phyloP scores from a whole-genome alignment of 768 basidiomycete genomes.

The Dioszegia crocea region DNA sequence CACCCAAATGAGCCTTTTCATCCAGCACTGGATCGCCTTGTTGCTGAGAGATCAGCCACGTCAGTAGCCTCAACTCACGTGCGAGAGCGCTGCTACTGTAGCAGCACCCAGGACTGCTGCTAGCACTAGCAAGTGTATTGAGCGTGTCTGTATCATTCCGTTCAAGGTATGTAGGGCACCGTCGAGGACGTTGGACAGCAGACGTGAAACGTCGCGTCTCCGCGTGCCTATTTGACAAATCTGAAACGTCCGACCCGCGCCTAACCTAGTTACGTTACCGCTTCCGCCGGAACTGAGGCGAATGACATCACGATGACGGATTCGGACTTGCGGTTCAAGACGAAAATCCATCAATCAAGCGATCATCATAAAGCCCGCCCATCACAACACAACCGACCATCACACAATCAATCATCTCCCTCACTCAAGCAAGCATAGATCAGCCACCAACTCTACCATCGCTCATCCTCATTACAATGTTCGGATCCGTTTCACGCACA shows the following conservation, averaged over 20 bases:
- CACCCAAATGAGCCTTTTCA: background rate
- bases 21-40: background rate
- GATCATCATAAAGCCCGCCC: no score
- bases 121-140: background rate
- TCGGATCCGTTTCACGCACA: slow-evolving; percentile 25
- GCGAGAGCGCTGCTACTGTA: background rate
- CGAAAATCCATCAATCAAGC: no score
- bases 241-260: background rate
- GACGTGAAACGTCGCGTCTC: no score
- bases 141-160: background rate
- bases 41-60: background rate
- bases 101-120: background rate
- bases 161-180: background rate
- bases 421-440: background rate
- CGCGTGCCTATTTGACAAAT: background rate
- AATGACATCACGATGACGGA: no score
- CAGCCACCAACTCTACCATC: background rate
- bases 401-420: no score
- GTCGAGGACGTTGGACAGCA: background rate
- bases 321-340: no score
- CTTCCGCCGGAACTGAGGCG: no score
- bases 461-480: slow-evolving; percentile 28
- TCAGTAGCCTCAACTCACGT: background rate
- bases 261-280: no score
- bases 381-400: no score